Conservation (phyloP, 2,329 filamentous ascomycete species). For the Thyridium curvatum region DNA sequence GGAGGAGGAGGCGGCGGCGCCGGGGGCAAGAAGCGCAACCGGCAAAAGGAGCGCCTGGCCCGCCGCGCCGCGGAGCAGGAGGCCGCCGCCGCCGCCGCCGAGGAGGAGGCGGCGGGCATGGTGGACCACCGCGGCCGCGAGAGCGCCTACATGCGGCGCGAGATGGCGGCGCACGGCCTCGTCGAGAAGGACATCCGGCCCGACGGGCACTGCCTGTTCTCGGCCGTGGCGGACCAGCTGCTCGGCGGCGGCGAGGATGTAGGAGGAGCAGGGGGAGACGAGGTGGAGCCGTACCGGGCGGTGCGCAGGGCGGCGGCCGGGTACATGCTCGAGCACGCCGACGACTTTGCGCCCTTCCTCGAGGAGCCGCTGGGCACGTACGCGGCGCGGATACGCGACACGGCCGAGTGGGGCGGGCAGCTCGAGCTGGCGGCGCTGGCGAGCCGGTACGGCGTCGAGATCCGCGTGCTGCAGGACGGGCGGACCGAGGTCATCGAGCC, state of each 20-base stretch:
- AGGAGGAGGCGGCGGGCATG: slow-evolving; percentile 67
- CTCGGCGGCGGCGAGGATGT: slow-evolving; percentile 6
- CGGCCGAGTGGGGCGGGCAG: slow-evolving; percentile 94
- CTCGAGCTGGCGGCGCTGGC: slow-evolving; percentile 83
- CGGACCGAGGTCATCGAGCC: slow-evolving; percentile 69
- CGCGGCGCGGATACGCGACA: slow-evolving; percentile 70
- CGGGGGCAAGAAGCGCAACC: slow-evolving; percentile 68
- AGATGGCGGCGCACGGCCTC: slow-evolving; percentile 58
- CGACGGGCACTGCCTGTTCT: slow-evolving; percentile 93
- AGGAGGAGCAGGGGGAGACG: slow-evolving; percentile 13
- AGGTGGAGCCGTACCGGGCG: slow-evolving; percentile 50
- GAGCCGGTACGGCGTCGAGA: slow-evolving; percentile 70
- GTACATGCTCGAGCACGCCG: slow-evolving; percentile 67
- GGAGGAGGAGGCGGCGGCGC: slow-evolving; percentile 13
- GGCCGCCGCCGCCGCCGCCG: slow-evolving; percentile 59
- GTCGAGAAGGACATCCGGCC: slow-evolving; percentile 74
- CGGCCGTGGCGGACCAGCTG: slow-evolving; percentile 83
- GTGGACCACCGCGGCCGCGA: slow-evolving; percentile 69
- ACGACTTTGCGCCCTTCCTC: slow-evolving; percentile 82
- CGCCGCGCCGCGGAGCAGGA: slow-evolving; percentile 82
- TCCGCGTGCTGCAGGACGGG: slow-evolving; percentile 82
- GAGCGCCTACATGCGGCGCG: slow-evolving; percentile 60
- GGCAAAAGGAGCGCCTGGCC: slow-evolving; percentile 86
- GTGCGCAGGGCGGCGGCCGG: slow-evolving; percentile 67
- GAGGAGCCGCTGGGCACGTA: slow-evolving; percentile 75